phyloP scores from a whole-genome alignment of 2,329 filamentous ascomycete genomes.

The Fusarium mexicanum region DNA sequence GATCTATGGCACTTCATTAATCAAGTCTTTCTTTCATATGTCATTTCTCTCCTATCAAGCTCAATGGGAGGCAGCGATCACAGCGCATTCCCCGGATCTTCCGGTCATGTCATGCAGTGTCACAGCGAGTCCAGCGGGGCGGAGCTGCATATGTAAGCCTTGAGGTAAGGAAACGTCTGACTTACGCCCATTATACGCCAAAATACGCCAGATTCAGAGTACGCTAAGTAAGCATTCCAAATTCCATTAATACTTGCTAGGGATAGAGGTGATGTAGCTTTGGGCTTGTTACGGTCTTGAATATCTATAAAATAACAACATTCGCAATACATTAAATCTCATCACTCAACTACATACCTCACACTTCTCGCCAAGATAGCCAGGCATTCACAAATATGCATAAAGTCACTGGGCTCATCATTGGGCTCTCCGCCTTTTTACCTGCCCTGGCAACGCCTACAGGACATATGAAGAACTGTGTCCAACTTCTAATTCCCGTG shows the following conservation, averaged over 20 bases:
- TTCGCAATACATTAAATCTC: rapidly evolving
- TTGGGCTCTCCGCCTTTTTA: rapidly evolving
- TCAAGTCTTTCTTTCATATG: rapidly evolving
- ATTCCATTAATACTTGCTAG: rapidly evolving
- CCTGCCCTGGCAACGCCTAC: neutral
- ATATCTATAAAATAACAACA: neutral
- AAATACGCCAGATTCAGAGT: neutral
- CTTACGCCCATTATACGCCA: neutral
- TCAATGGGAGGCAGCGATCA: rapidly evolving
- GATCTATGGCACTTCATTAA: rapidly evolving
- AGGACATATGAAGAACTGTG: neutral
- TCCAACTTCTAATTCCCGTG: rapidly evolving
- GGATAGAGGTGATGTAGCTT: neutral
- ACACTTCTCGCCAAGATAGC: rapidly evolving
- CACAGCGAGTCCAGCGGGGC: neutral
- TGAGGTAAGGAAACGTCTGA: neutral
- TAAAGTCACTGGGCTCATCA: rapidly evolving
- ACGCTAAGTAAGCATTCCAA: neutral
- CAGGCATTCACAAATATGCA: rapidly evolving
- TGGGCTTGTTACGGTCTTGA: rapidly evolving
- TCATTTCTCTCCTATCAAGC: neutral
- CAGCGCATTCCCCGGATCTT: too few relatives aligned
- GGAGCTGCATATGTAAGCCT: neutral
- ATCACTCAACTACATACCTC: rapidly evolving
- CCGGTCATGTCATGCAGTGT: neutral